Base-by-base conservation (phyloP, 345 rosid genomes). In the Laguncularia racemosa region DNA sequence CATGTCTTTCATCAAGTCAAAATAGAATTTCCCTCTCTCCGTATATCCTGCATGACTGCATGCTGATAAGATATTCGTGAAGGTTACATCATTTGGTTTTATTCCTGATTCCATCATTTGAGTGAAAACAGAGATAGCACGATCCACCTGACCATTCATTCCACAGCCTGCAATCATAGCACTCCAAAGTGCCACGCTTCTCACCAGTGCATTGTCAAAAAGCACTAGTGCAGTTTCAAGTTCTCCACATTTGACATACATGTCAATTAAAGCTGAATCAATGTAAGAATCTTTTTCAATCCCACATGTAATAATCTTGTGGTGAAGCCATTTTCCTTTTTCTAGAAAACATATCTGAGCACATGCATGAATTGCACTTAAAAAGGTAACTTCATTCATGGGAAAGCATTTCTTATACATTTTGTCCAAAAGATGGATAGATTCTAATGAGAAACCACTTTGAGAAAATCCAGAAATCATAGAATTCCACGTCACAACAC, bases 141-240 rank as follows among this genome's bases (percentile, higher is more conserved):
- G 58, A 55, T 66, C 61, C 1, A 81, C 61, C 61, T 65, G 59
- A 44, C 95, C 96, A n/a, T 91, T 95, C 65, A 83, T 57, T 51
- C 96, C 98, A 52, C 81, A 84, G 43, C 96, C 93, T 8, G 85
- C 89, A n/a, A 92, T 83, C 60, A 92, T 86, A 28, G 89, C 82
- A 66, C 85, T 86, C 95, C 98, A 92, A 14, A 93, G 71, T 57
- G 89, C 71, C 46, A 83, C 53, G 52, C 78, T 85, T 72, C 71
- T 84, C 77, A 50, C 46, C 0, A 48, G 16, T 56, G 57, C 47
- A 5, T 50, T 51, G 20, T 64, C 46, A 18, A 64, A 64, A 46
- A 64, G 23, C 3, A 51, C 62, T 74, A 65, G 77, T 64, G 98
- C 89, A 18, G 84, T 84, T 53, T 63, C 57, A 14, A 81, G 78